Conservation (phyloP, 164 flowering plant genomes). For the Platanus orientalis region DNA sequence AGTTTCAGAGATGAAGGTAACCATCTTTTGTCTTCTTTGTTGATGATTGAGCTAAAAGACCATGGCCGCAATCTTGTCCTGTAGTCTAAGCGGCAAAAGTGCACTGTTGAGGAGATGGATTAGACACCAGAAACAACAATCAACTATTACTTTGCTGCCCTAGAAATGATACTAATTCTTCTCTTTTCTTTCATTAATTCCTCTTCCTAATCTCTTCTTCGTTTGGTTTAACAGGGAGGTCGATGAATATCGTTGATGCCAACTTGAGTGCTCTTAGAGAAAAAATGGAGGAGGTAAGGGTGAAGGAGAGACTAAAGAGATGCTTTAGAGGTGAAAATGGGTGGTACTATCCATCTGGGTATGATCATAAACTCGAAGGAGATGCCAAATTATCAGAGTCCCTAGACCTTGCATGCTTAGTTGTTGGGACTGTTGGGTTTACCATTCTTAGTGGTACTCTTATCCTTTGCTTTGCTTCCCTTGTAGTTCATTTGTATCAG, state of each 20-base stretch:
- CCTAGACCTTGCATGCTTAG: conserved; percentile 14
- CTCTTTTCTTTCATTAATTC: too few relatives aligned
- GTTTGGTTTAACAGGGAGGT: conserved; percentile 16
- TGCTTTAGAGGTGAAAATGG: conserved; percentile 4
- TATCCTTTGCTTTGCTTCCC: conserved; percentile 24
- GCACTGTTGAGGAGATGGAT: too few relatives aligned
- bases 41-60: neutral
- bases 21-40: too few relatives aligned
- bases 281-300: conserved; percentile 26
- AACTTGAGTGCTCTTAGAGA: conserved; percentile 22
- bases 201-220: too few relatives aligned
- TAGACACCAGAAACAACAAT: neutral
- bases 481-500: conserved; percentile 7
- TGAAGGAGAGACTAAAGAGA: conserved; percentile 17
- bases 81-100: neutral
- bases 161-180: too few relatives aligned
- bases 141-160: neutral
- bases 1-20: conserved; percentile 11
- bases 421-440: conserved; percentile 16
- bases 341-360: conserved; percentile 22
- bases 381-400: conserved; percentile 6
- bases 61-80: too few relatives aligned
- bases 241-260: conserved; percentile 23
- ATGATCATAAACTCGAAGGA: conserved; percentile 12
- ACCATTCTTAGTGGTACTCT: conserved; percentile 26